phyloP scores from a whole-genome alignment of 495 filamentous ascomycete species.

The Xylaria venustula region DNA sequence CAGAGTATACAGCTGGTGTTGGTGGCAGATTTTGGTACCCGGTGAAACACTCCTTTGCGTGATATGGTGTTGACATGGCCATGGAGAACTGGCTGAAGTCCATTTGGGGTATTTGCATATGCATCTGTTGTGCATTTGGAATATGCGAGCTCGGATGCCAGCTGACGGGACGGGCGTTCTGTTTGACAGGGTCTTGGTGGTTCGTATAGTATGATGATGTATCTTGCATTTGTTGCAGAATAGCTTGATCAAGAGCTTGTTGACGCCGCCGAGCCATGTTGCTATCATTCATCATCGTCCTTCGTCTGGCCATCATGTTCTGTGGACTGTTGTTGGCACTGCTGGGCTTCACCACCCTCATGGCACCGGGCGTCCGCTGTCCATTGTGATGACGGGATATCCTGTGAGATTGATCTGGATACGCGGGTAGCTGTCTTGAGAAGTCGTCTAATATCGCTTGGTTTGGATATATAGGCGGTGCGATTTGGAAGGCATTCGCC shows the following conservation, averaged over 20 bases:
- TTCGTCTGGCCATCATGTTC: slow-evolving; percentile 47
- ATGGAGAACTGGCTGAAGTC: slow-evolving; percentile 28
- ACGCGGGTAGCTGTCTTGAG: slow-evolving; percentile 33
- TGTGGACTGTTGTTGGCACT: slow-evolving; percentile 73
- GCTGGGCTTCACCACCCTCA: slow-evolving; percentile 63
- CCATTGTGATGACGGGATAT: slow-evolving; percentile 34
- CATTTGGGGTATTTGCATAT: slow-evolving; percentile 34
- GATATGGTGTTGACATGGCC: slow-evolving; percentile 31
- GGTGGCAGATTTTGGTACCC: slow-evolving; percentile 40
- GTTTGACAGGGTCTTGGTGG: slow-evolving; percentile 31
- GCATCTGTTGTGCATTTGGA: slow-evolving; percentile 31
- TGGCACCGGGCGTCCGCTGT: slow-evolving; percentile 39
- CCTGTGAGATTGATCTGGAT: slow-evolving; percentile 35
- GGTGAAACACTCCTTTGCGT: slow-evolving; percentile 37
- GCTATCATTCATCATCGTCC: slow-evolving; percentile 55
- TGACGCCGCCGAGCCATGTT: slow-evolving; percentile 32
- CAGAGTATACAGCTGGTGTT: slow-evolving; percentile 40
- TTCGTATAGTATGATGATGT: slow-evolving; percentile 27
- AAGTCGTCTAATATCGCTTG: slow-evolving; percentile 38
- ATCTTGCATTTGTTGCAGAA: slow-evolving; percentile 33
- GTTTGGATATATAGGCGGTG: slow-evolving; percentile 26
- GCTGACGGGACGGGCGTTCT: slow-evolving; percentile 57
- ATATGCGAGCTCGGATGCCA: slow-evolving; percentile 64
- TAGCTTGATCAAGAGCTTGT: slow-evolving; percentile 36
- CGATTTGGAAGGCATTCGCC: slow-evolving; percentile 19